Base-by-base conservation (phyloP, 225 moss, liverwort and hornwort species). In the Thuidium tamariscinum region DNA sequence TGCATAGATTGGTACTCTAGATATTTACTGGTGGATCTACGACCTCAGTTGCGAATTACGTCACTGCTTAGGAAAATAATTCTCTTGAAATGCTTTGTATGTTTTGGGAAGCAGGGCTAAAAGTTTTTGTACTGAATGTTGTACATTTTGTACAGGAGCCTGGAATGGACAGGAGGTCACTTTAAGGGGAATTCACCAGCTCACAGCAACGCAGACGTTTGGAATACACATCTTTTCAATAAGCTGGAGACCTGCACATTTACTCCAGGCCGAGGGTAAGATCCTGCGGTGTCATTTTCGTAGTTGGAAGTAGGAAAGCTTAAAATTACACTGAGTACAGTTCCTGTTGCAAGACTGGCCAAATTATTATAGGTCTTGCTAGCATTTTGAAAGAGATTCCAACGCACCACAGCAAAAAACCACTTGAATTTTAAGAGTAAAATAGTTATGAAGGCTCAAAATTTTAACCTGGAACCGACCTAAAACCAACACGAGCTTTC, bases 151-250 rank as follows among this genome's bases (percentile, higher is more conserved):
- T 48, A 52, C 93, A 95, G 95, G 56, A 87, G 62, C 52, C 88
- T 97, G 41, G 89, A 86, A 84, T 92, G 88, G 91, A 88, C 87
- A 48, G 94, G 85, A 9, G 96, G 96, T 29, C 90, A 88, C 51
- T 97, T 88, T 69, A 67, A 56, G 74, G 87, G 77, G 34, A 77
- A 63, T 81, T 34, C 82, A 56, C 61, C 18, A 32, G 68, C 51
- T 48, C 71, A 21, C 7, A 70, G 51, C 23, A 46, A 36, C 77
- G 46, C 66, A 73, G 84, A 87, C 69, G 25, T 63, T 84, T 88
- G 91, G 93, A 91, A 88, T 42, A 84, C 72, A 23, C 89, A 93
- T 52, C 86, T 91, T 64, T 96, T 91, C 72, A 74, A 85, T 21
- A 22, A 49, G 26, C 85, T 85, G 75, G 74, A 80, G 63, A 12